Evolutionary conservation across 1,284 basidiomycete species (phyloP), one percentile per base, ranked within the genome.

Genomic region (Lentinula novae-zelandiae): DNA sequence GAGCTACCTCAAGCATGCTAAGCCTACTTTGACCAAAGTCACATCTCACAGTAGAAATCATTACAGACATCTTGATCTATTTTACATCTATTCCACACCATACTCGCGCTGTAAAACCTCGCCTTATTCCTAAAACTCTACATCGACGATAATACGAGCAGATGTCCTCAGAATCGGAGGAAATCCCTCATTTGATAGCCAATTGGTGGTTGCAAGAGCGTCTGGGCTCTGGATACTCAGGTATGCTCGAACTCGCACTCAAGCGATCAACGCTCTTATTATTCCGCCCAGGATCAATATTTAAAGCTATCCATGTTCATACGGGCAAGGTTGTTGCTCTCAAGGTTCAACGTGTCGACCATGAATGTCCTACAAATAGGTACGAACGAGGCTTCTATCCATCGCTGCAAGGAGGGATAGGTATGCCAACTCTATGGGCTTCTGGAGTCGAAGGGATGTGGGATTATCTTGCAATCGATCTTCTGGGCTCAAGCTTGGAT

Each of bases 391-490:
- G 74, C 61, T 78, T 91, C 62, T 91, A 90, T 68, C 87, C 87
- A n/a, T 67, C 78, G 8, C 72, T 91, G 7, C 88, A 88, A 72
- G 89, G 88, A 15, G 87, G 81, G n/a, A 75, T 78, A 50, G 89
- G 89, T 7, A 87, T 91, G 81, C 89, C 89, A 0, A 83, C 74
- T 7, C 75, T 91, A 12, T 89, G 81, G 74, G 85, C 81, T 3
- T 71, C 79, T 17, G 87, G 87, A 6, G 73, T 84, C 1, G 74
- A 84, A 60, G 84, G 83, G 5, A 71, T 73, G 53, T 90, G 84
- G 82, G 87, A 90, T 69, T 91, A 83, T 70, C 82, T 91, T 54
- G 89, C 83, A 27, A 89, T 91, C 67, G 86, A 87, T 70, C 74
- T 91, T 10, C 80, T 91, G 20, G 89, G 89, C 12, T 69, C 80